Evolutionary conservation across 1,284 basidiomycete species (phyloP).

Genomic region (Trametes pubescens): DNA sequence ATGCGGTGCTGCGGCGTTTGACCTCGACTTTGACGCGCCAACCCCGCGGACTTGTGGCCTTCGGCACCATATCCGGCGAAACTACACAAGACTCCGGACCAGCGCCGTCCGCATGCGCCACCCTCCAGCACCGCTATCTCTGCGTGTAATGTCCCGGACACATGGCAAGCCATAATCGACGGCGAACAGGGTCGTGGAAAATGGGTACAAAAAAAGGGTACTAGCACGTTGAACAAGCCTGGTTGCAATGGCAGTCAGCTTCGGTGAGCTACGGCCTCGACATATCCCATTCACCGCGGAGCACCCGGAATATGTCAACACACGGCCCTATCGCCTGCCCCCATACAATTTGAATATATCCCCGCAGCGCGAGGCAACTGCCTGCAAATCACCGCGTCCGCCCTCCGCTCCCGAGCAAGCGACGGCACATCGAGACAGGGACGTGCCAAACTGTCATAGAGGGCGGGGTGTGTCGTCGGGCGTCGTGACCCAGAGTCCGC

Average conservation of each 20-base stretch:
- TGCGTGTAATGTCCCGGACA: not conserved
- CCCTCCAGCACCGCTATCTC: not conserved
- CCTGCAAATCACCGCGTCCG: not conserved
- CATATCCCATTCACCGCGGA: too few relatives aligned
- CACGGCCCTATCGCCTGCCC: too few relatives aligned
- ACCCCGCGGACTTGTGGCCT: conserved; percentile 5
- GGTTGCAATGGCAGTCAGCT: not conserved
- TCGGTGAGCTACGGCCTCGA: too few relatives aligned
- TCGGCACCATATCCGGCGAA: conserved; percentile 14
- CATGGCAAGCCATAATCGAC: not conserved
- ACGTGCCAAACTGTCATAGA: not conserved
- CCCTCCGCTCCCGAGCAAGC: conserved; percentile 1
- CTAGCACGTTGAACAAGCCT: not conserved
- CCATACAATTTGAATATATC: not conserved
- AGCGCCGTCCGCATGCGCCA: not conserved
- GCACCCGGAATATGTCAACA: not conserved
- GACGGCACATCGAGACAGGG: not conserved
- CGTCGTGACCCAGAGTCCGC: not conserved
- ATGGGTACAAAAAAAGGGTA: not conserved
- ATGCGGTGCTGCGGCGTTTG: not conserved
- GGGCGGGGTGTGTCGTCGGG: not conserved
- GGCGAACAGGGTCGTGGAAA: not conserved
- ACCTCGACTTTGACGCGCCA: not conserved
- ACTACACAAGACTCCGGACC: not conserved
- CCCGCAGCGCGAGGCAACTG: not conserved